These are phyloP conservation scores for Fragaria vesca DNA, from an alignment of 306 rosid genomes.

Conservation along the genomic window DNA sequence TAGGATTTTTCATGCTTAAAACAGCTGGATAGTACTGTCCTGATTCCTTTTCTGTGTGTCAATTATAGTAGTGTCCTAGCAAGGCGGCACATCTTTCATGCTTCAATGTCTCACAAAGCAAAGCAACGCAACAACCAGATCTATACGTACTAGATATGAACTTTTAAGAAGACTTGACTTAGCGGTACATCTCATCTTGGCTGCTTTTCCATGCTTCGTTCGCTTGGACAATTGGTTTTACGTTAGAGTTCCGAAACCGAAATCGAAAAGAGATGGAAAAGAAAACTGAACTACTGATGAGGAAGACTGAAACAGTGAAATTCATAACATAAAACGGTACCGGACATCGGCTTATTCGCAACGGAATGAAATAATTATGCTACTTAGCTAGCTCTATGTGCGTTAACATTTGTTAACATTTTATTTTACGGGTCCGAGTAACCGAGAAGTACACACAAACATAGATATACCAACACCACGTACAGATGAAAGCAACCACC, in stretches of 20 bases:
- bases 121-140: conserved; percentile 1
- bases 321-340: neutral
- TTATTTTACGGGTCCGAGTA: neutral
- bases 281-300: neutral
- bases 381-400: neutral
- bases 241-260: neutral
- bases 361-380: neutral
- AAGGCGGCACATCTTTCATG: neutral
- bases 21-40: neutral
- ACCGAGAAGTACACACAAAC: neutral
- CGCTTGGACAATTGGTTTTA: neutral
- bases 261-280: neutral
- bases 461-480: neutral
- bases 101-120: neutral
- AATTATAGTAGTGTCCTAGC: neutral
- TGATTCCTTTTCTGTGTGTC: neutral
- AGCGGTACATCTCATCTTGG: neutral
- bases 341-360: neutral
- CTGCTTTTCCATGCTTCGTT: neutral
- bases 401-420: neutral
- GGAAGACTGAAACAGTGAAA: neutral
- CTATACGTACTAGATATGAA: neutral
- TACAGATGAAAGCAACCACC: neutral
- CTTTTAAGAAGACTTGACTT: neutral
- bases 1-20: neutral